A percentile compares a stretch with the other conserved stretches of the same genome.
Evolutionary conservation across 305 asterid genomes (phyloP).

Genomic region (Fraxinus nigra): DNA sequence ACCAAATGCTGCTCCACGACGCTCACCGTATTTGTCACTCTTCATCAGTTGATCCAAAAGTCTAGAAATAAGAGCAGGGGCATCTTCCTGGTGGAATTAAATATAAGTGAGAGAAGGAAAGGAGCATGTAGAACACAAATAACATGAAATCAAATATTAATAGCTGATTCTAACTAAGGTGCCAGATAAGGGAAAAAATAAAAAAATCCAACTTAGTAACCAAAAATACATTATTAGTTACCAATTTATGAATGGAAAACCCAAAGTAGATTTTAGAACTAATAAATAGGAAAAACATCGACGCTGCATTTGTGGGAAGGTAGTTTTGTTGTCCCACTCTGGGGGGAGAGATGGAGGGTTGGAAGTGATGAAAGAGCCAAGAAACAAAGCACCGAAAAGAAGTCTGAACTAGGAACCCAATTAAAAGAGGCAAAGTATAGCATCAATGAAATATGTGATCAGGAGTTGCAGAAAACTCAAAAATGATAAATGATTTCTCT

Average conservation of each 20-base stretch:
- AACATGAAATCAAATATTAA: not conserved
- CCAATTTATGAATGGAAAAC: not conserved
- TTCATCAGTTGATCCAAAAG: slow-evolving; percentile 86
- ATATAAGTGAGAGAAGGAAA: not conserved
- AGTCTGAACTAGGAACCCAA: not conserved
- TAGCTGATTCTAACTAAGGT: not conserved
- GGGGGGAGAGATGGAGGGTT: not conserved
- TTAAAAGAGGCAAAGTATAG: slow-evolving; percentile 1
- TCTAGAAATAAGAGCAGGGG: slow-evolving; percentile 72
- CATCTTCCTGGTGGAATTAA: slow-evolving; percentile 71
- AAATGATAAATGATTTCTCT: not conserved
- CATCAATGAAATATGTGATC: not conserved
- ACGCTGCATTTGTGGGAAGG: not conserved
- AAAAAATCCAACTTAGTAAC: not conserved
- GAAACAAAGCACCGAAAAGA: not conserved
- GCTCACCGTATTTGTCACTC: slow-evolving; percentile 98
- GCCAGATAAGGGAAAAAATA: not conserved
- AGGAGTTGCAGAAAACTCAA: not conserved
- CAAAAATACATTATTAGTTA: not conserved
- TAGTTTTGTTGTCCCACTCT: not conserved
- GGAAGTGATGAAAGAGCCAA: not conserved
- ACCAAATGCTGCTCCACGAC: slow-evolving; percentile 99
- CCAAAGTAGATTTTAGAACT: not conserved
- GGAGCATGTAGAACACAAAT: not conserved
- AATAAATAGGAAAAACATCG: not conserved